Evolutionary conservation across 192 early-diverging fungal genomes (phyloP).

Genomic region (Entomortierella chlamydospora): DNA sequence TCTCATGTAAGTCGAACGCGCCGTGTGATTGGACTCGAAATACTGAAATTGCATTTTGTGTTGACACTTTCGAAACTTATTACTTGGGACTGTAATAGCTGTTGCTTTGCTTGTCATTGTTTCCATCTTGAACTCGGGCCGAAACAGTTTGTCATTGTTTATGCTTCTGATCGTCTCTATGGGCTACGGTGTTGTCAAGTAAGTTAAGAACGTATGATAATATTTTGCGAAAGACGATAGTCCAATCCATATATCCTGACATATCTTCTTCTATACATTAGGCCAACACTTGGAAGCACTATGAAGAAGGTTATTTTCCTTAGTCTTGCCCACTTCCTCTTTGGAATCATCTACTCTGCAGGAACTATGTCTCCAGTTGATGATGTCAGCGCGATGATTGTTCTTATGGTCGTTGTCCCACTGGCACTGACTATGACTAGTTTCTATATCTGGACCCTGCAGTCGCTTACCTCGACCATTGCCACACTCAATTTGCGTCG

Average conservation of each 20-base stretch:
- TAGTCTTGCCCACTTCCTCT: constrained; percentile 85
- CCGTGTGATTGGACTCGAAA: neutral
- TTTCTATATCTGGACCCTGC: constrained; percentile 96
- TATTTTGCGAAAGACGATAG: neutral
- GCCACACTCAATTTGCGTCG: constrained; percentile 78
- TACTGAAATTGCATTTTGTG: neutral
- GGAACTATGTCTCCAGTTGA: constrained; percentile 80
- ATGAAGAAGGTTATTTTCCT: constrained; percentile 91
- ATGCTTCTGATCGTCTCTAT: constrained; percentile 95
- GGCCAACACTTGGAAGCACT: constrained; percentile 87
- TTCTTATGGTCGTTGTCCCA: constrained; percentile 87
- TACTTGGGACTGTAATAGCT: constrained; percentile 43
- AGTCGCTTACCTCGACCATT: constrained; percentile 83
- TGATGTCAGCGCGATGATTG: constrained; percentile 74
- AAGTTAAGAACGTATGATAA: constrained; percentile 5
- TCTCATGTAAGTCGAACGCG: constrained; percentile 59
- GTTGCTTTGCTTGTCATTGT: constrained; percentile 77
- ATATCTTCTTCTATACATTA: constrained; percentile 17
- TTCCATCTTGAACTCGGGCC: constrained; percentile 85
- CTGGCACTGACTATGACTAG: constrained; percentile 89
- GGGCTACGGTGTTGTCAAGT: constrained; percentile 97
- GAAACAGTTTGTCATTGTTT: constrained; percentile 95
- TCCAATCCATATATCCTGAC: neutral
- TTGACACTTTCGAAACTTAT: neutral
- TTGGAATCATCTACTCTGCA: constrained; percentile 87